Conservation (phyloP, 164 flowering plant genomes). For the Kalanchoe fedtschenkoi region DNA sequence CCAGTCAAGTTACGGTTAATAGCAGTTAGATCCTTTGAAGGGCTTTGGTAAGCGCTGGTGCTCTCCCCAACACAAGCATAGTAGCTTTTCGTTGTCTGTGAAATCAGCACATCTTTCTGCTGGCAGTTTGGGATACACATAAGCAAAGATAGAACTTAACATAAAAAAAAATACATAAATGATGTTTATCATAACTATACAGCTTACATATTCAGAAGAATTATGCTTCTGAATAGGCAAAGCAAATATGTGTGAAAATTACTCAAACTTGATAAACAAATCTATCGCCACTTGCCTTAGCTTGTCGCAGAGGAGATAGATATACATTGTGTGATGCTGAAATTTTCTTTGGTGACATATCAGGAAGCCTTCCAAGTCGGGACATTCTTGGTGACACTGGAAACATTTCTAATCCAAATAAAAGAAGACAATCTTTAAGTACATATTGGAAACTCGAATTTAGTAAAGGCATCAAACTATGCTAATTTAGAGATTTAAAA, state of each 20-base stretch:
- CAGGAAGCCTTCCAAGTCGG: constrained; percentile 78
- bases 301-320: constrained; percentile 78
- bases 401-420: constrained; percentile 38
- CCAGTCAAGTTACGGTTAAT: constrained; percentile 80
- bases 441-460: neutral
- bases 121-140: constrained; percentile 4
- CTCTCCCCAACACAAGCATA: constrained; percentile 99
- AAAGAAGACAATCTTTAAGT: neutral
- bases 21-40: constrained; percentile 83
- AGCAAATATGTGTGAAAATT: neutral
- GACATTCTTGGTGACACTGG: constrained; percentile 80
- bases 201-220: neutral
- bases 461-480: neutral
- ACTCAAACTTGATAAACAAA: no score
- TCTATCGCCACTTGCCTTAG: constrained; percentile 45
- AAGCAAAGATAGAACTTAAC: neutral
- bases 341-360: constrained; percentile 97
- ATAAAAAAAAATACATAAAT: neutral
- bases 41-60: constrained; percentile 94
- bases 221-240: neutral
- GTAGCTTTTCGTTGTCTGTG: constrained; percentile 78
- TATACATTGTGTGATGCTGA: constrained; percentile 86
- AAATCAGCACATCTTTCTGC: constrained; percentile 87
- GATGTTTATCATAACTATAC: neutral
- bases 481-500: neutral